phyloP scores from a whole-genome alignment of 768 basidiomycete species.

The Amanita molliuscula region DNA sequence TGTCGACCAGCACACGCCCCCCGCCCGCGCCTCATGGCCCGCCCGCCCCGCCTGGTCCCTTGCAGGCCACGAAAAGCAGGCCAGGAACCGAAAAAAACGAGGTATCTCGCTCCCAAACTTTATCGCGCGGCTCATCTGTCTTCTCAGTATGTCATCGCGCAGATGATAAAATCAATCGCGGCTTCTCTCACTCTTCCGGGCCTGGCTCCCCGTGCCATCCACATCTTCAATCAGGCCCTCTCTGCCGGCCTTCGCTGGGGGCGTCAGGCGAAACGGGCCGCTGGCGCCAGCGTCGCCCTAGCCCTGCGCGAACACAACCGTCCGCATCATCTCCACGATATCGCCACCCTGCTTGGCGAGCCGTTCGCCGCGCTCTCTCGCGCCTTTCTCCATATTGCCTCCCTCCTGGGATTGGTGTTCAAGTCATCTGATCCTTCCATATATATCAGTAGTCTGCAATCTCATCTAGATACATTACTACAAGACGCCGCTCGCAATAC shows the following conservation, averaged over 20 bases:
- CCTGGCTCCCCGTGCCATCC: constrained; percentile 53
- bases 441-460: constrained; percentile 47
- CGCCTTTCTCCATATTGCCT: constrained; percentile 40
- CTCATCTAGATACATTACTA: constrained; percentile 35
- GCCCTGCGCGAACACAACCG: constrained; percentile 63
- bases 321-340: constrained; percentile 56
- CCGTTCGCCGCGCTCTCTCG: constrained; percentile 40
- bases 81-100: constrained; percentile 52
- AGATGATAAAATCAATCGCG: constrained; percentile 52
- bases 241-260: constrained; percentile 62
- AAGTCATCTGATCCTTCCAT: constrained; percentile 45
- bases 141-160: constrained; percentile 49
- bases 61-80: constrained; percentile 56
- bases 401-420: constrained; percentile 44
- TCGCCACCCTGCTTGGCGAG: constrained; percentile 57
- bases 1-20: constrained; percentile 29
- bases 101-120: constrained; percentile 28
- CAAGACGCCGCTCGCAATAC: constrained; percentile 18
- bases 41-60: constrained; percentile 49
- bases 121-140: constrained; percentile 12
- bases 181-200: constrained; percentile 48
- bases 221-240: constrained; percentile 64
- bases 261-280: constrained; percentile 53
- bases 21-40: constrained; percentile 27
- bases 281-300: constrained; percentile 60